Percentiles rank a stretch among this genome's conserved stretches.
Conservation (phyloP, 202 grass and related monocot genomes). For the Cymbopogon flexuosus region DNA sequence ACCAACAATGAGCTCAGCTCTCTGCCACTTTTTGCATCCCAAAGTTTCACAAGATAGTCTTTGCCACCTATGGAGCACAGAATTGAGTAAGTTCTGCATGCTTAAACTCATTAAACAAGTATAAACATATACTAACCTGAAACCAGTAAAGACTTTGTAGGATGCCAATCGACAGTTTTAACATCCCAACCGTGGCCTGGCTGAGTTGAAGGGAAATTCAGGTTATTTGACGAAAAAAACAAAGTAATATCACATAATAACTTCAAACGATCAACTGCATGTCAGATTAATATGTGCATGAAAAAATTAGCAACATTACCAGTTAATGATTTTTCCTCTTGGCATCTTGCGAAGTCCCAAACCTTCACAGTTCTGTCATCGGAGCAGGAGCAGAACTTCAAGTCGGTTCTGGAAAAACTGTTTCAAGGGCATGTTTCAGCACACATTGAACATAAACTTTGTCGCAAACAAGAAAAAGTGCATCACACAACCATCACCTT, state of each 20-base stretch:
- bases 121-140: conserved; percentile 57
- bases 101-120: conserved; percentile 26
- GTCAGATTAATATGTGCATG: conserved; percentile 23
- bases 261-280: conserved; percentile 8
- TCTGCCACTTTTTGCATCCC: conserved; percentile 90
- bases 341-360: conserved; percentile 99
- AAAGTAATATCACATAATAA: conserved; percentile 22
- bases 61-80: conserved; percentile 70
- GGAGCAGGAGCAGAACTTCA: conserved; percentile 99
- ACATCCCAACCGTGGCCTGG: conserved; percentile 99
- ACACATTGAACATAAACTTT: conserved; percentile 27
- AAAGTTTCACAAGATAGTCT: conserved; percentile 96
- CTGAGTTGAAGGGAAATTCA: conserved; percentile 75
- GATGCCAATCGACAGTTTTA: conserved; percentile 97
- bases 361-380: conserved; percentile 97
- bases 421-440: conserved; percentile 31
- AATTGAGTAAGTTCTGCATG: conserved; percentile 30
- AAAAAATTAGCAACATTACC: conserved; percentile 81
- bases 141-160: conserved; percentile 90
- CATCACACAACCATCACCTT: conserved; percentile 46
- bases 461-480: conserved; percentile 20
- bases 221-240: conserved; percentile 45
- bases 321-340: conserved; percentile 96
- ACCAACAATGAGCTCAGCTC: conserved; percentile 87
- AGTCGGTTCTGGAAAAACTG: conserved; percentile 96